Base-by-base conservation (phyloP, 345 rosid species). In the Laguncularia racemosa region DNA sequence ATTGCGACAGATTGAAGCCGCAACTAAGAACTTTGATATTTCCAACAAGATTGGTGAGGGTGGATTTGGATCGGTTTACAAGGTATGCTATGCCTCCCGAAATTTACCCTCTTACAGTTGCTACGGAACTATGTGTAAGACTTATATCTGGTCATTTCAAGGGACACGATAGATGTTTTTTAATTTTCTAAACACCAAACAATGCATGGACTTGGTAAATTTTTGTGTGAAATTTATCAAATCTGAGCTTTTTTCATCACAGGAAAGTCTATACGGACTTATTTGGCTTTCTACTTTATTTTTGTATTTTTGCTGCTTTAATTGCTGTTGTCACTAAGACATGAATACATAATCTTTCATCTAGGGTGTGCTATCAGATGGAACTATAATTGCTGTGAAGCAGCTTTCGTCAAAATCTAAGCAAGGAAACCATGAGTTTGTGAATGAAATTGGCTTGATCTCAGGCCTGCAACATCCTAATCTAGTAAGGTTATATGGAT, bases 391-490 rank as follows among this genome's bases (percentile, higher is more conserved):
- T 64, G 93, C 90, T 11, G 88, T 88, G 50, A 88, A 88, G 71
- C 86, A 79, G 62, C 67, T 83, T 14, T 88, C 96, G 0, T 67
- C 93, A 15, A 85, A 73, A 73, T 88, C 90, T 4, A 88, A 68
- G 57, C 96, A 88, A 48, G 96, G 96, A 48, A 81, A 79, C 49
- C 88, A 83, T 6, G 92, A 88, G 68, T 88, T 85, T 59, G 71
- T 88, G 23, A 83, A 77, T 48, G 96, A 88, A 64, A 72, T 88
- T 57, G 93, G 90, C 74, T 65, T 83, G 86, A 83, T 88, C 57
- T 85, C 93, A 44, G 90, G 82, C 11, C 61, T 81, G 55, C 93
- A 83, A 56, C 96, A 88, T 74, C 86, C 90, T 18, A 88, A 88
- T 76, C 88, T 88, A 51, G 90, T 85, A 48, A 81, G 75, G 68